A percentile compares a stretch with the other conserved stretches of the same genome.
Conservation (phyloP, 2,329 filamentous ascomycete genomes). For the Pseudophaeomoniella oleicola region DNA sequence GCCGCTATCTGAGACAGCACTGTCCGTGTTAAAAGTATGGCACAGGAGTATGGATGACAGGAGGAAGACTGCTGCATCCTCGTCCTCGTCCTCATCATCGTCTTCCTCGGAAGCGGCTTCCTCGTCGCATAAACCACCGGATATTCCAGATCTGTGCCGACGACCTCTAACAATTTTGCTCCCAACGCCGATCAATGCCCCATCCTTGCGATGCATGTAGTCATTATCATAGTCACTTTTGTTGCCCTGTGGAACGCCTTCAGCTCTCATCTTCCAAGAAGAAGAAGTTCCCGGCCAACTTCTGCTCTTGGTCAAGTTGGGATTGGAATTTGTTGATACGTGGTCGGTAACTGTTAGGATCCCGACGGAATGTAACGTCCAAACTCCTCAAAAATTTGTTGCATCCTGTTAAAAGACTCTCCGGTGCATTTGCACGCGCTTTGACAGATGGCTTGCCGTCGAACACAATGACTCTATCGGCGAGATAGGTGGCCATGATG, state of each 20-base stretch:
- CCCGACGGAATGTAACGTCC: constrained; percentile 95
- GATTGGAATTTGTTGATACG: constrained; percentile 97
- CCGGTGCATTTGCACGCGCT: constrained; percentile 74
- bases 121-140: constrained; percentile 30
- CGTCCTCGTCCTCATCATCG: constrained; percentile 50
- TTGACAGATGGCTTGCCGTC: constrained; percentile 84
- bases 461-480: constrained; percentile 96
- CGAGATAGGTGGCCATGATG: constrained; percentile 76
- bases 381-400: constrained; percentile 94
- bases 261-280: constrained; percentile 80
- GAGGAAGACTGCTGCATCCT: constrained; percentile 48
- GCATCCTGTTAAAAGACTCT: constrained; percentile 88
- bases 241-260: constrained; percentile 42
- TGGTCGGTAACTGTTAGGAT: constrained; percentile 88
- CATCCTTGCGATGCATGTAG: constrained; percentile 16
- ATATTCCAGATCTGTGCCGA: constrained; percentile 13
- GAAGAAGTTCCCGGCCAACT: constrained; percentile 87
- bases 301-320: constrained; percentile 97
- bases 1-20: no score
- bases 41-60: no score
- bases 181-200: constrained; percentile 28
- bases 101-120: constrained; percentile 43
- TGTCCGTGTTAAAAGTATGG: background rate
- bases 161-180: constrained; percentile 21
- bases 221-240: constrained; percentile 17